A percentile compares a stretch with the other conserved stretches of the same genome.
Evolutionary conservation across 2,329 filamentous ascomycete genomes (phyloP).

Genomic region (Pezicula rhizophila): DNA sequence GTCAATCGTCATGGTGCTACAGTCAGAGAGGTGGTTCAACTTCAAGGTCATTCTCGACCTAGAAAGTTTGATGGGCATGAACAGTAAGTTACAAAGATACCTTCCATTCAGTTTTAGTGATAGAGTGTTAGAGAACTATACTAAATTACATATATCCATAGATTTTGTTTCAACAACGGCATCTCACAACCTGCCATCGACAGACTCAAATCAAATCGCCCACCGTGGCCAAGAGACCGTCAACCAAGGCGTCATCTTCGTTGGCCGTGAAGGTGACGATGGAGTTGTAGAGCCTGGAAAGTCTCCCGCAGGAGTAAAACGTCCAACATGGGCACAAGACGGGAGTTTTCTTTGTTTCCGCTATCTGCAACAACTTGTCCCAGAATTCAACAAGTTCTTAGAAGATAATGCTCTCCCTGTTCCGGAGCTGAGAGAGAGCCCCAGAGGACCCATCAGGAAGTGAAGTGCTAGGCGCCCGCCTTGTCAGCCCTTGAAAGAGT

Average conservation of each 20-base stretch:
- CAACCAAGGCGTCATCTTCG: conserved; percentile 30
- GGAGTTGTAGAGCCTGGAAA: not conserved
- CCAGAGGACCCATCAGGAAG: conserved; percentile 15
- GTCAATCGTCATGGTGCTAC: no score
- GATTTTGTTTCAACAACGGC: conserved; percentile 38
- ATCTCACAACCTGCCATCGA: conserved; percentile 34
- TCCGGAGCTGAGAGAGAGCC: conserved; percentile 4
- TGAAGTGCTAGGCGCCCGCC: conserved; percentile 34
- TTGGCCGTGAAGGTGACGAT: conserved; percentile 31
- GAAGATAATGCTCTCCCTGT: conserved; percentile 21
- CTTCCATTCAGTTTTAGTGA: not conserved
- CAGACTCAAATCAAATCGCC: conserved; percentile 24
- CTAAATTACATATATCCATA: conserved; percentile 6
- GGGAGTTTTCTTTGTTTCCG: conserved; percentile 40
- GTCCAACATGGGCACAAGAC: conserved; percentile 35
- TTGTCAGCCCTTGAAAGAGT: conserved; percentile 38
- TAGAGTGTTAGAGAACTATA: not conserved
- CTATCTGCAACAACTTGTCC: conserved; percentile 37
- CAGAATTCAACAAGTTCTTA: conserved; percentile 36
- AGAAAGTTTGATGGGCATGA: conserved; percentile 27
- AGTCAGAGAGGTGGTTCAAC: no score
- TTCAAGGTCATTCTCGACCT: no score
- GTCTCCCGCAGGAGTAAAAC: not conserved
- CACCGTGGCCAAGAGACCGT: conserved; percentile 22
- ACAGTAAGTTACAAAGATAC: conserved; percentile 23